Evolutionary conservation across 2,329 filamentous ascomycete genomes (phyloP), one percentile per base, ranked within the genome.

Genomic region (Tolypocladium endophyticum): DNA sequence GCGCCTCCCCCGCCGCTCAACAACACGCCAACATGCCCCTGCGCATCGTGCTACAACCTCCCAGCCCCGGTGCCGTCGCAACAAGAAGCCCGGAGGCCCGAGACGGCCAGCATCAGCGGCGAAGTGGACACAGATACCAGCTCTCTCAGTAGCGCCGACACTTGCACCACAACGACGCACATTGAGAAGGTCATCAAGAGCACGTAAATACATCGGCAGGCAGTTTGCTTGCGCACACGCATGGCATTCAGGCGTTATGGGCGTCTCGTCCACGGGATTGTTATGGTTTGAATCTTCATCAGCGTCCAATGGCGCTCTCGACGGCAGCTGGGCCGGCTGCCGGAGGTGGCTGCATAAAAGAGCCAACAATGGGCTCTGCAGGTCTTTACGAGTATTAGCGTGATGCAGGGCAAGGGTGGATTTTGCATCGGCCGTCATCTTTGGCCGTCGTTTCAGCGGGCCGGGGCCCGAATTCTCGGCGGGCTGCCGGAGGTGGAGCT

Each of bases 1-100:
- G 66, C 73, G 55, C 72, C 74, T 58, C 71, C 72, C 23, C 74
- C 74, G 2, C 73, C 74, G 54, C 66, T 73, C 65, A 70, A 68
- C 65, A 64, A 65, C 61, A 66, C 65, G 39, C 66, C 72, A 4
- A 62, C 67, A 25, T 76, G 74, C 59, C 73, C 73, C 58, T 76
- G 74, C 64, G 69, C 63, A 36, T 54, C 56, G 50, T 64, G 62
- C 62, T 65, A 60, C 64, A 65, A 64, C 36, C 41, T 61, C 6
- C 41, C 56, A 11, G 54, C 56, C 12, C 56, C 61, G 25, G 18
- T 43, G 45, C 30, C 35, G 7, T 16, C 4, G 35, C 23, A 47
- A 18, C 45, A n/a, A 25, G n/a, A 43, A 33, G 18, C 28, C 28
- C 28, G 28, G 25, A 30, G 45, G 16, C 25, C 25, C 45, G 18